A percentile compares a stretch with the other conserved stretches of the same genome.
Evolutionary conservation across 371 early-diverging fungal genomes (phyloP).

Genomic region (Entomophthora muscae): DNA sequence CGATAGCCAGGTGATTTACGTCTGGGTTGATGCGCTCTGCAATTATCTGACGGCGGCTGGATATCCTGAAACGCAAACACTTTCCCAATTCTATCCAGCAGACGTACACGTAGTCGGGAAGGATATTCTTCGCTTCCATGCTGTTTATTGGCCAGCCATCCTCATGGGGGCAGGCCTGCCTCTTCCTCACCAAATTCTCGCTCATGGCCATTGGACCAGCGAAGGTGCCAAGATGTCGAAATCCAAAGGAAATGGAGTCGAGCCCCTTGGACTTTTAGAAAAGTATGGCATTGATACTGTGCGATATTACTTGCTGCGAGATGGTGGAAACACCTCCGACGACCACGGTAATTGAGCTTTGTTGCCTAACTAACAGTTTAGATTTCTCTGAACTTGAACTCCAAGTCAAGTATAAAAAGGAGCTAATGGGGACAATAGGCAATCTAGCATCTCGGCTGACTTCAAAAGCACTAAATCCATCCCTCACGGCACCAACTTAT

Average conservation of each 20-base stretch:
- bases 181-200: conserved; percentile 57
- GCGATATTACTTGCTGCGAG: conserved; percentile 77
- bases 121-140: conserved; percentile 91
- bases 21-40: conserved; percentile 91
- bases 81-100: background rate
- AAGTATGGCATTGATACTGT: conserved; percentile 69
- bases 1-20: conserved; percentile 77
- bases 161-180: conserved; percentile 71
- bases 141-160: conserved; percentile 91
- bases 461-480: conserved; percentile 32
- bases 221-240: conserved; percentile 84
- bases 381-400: conserved; percentile 59
- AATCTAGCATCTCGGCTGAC: conserved; percentile 60
- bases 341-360: conserved; percentile 37
- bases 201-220: conserved; percentile 91
- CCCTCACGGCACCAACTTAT: background rate
- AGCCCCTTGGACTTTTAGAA: conserved; percentile 52
- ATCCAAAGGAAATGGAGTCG: conserved; percentile 74
- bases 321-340: conserved; percentile 63
- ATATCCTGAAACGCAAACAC: conserved; percentile 39
- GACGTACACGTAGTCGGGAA: conserved; percentile 33
- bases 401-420: conserved; percentile 46
- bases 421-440: conserved; percentile 71
- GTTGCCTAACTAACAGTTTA: conserved; percentile 6
- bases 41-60: conserved; percentile 82